These are phyloP conservation scores for Alopecurus myosuroides DNA, from an alignment of 176 grass and related monocot species.

Conservation along the genomic window DNA sequence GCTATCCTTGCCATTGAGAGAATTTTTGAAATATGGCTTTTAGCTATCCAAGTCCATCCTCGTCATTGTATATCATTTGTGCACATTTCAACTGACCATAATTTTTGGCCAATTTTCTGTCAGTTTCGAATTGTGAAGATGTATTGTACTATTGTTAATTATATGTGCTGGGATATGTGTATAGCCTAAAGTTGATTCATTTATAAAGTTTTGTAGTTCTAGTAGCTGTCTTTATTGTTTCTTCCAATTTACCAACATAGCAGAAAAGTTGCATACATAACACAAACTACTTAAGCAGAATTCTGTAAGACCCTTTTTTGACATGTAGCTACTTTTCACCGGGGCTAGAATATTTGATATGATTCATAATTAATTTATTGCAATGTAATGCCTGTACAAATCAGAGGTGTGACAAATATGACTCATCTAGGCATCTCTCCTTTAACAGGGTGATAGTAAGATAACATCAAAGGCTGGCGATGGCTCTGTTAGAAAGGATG, in stretches of 20 bases:
- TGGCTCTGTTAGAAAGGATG: slow-evolving; percentile 56
- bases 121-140: background rate
- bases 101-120: background rate
- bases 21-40: background rate
- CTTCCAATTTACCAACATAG: background rate
- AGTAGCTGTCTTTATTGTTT: background rate
- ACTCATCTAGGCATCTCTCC: background rate
- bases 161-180: background rate
- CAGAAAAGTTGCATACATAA: background rate
- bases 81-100: slow-evolving; percentile 8
- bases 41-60: background rate
- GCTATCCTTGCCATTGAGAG: background rate
- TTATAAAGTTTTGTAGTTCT: background rate
- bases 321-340: background rate
- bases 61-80: background rate
- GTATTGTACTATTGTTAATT: slow-evolving; percentile 1
- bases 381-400: background rate
- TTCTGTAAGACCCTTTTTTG: background rate
- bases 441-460: slow-evolving; percentile 66
- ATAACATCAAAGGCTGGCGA: slow-evolving; percentile 53
- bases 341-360: background rate
- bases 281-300: background rate
- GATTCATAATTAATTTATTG: slow-evolving; percentile 22
- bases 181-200: background rate
- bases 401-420: background rate